These are phyloP conservation scores for Cenococcum geophilum DNA, from an alignment of 495 filamentous ascomycete genomes.

Conservation along the genomic window DNA sequence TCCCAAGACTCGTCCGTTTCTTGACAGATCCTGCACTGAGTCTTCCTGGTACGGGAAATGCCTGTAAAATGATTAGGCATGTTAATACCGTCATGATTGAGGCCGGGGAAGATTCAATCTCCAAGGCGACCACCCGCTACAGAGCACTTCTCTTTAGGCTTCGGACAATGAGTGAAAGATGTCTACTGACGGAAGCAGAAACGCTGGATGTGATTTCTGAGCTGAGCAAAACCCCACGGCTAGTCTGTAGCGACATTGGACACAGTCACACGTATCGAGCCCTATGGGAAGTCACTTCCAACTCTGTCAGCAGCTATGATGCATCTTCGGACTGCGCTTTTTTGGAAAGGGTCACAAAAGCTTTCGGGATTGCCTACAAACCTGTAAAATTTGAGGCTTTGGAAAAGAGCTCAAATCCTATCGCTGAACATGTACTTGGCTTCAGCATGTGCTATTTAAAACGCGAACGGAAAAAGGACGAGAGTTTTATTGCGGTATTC, in stretches of 20 bases:
- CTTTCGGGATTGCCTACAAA: neutral
- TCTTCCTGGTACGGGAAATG: neutral
- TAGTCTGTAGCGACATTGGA: neutral
- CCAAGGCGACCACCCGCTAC: neutral
- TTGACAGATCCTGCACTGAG: neutral
- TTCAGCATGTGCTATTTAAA: neutral
- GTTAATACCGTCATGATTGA: neutral
- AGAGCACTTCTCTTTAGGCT: neutral
- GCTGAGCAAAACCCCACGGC: neutral
- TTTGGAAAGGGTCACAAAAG: neutral
- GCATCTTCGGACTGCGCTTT: neutral
- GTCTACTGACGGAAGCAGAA: neutral
- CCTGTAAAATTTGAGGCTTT: neutral
- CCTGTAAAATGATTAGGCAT: neutral
- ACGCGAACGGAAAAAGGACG: neutral
- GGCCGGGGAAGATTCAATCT: neutral
- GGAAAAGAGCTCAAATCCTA: neutral
- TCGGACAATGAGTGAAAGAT: neutral
- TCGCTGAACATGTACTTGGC: neutral
- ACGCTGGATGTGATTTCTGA: neutral
- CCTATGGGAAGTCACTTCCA: neutral
- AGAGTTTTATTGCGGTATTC: neutral
- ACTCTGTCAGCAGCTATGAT: neutral
- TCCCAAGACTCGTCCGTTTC: neutral
- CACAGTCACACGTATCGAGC: neutral